A percentile compares a stretch with the other conserved stretches of the same genome.
phyloP scores from a whole-genome alignment of 2,329 filamentous ascomycete species.

The Tolypocladium guangdongense region DNA sequence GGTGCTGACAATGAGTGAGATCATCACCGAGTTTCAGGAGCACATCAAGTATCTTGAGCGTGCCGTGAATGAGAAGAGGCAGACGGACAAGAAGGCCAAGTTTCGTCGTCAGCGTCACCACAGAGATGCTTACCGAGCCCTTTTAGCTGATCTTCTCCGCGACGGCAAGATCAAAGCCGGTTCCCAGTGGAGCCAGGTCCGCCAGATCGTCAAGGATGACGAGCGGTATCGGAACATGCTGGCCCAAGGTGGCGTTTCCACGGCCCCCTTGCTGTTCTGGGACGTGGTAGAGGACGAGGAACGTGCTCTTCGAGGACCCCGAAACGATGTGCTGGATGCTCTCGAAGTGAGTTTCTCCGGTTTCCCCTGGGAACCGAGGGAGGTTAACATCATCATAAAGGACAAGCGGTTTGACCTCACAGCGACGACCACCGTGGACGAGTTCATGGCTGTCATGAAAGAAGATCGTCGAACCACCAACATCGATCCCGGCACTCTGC shows the following conservation, averaged over 20 bases:
- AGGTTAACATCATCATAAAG: slow-evolving; percentile 29
- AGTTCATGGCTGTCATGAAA: slow-evolving; percentile 74
- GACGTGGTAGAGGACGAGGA: slow-evolving; percentile 92
- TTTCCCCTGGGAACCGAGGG: not conserved
- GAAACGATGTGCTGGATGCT: slow-evolving; percentile 79
- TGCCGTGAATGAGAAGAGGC: slow-evolving; percentile 79
- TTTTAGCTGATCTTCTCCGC: slow-evolving; percentile 64
- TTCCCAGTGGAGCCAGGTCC: slow-evolving; percentile 78
- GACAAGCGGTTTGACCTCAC: slow-evolving; percentile 89
- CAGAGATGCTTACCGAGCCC: slow-evolving; percentile 65
- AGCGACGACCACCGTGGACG: slow-evolving; percentile 74
- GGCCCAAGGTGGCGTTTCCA: slow-evolving; percentile 66
- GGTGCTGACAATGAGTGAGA: slow-evolving; percentile 74
- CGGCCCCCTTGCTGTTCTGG: slow-evolving; percentile 89
- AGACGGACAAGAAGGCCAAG: slow-evolving; percentile 75
- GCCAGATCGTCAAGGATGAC: slow-evolving; percentile 66
- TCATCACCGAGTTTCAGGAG: slow-evolving; percentile 86
- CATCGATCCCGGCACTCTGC: slow-evolving; percentile 69
- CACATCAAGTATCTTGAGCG: slow-evolving; percentile 91
- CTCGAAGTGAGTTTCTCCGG: slow-evolving; percentile 55
- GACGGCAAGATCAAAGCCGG: slow-evolving; percentile 80
- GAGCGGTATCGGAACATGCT: slow-evolving; percentile 74
- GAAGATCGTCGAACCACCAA: slow-evolving; percentile 81
- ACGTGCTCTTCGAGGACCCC: slow-evolving; percentile 64
- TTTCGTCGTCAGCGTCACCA: slow-evolving; percentile 74